Evolutionary conservation across 78 protist species (phyloP).

Genomic region (Dictyostelium brefeldianum): DNA sequence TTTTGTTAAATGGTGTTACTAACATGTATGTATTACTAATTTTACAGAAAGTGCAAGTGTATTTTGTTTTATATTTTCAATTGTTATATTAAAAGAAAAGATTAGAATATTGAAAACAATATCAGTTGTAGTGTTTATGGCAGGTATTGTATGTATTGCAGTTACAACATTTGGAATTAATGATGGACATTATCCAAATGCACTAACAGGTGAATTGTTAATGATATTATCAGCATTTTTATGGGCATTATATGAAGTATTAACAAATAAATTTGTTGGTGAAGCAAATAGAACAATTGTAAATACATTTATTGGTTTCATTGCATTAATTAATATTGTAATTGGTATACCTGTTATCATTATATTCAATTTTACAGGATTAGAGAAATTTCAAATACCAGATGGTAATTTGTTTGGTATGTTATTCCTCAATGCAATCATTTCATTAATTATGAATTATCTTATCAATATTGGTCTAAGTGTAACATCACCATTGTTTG

Average conservation of each 20-base stretch:
- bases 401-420: not conserved
- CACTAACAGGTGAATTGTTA: slow-evolving; percentile 41
- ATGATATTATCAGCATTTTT: slow-evolving; percentile 45
- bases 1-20: not conserved
- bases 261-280: slow-evolving; percentile 50
- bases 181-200: slow-evolving; percentile 5
- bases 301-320: slow-evolving; percentile 29
- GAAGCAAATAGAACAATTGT: slow-evolving; percentile 27
- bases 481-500: slow-evolving; percentile 52
- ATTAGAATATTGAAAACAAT: slow-evolving; percentile 22
- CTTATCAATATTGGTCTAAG: slow-evolving; percentile 41
- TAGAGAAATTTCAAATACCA: slow-evolving; percentile 23
- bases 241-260: slow-evolving; percentile 65
- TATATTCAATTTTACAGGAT: not conserved
- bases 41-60: slow-evolving; percentile 41
- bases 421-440: not conserved
- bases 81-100: slow-evolving; percentile 51
- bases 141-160: slow-evolving; percentile 45
- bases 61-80: slow-evolving; percentile 50
- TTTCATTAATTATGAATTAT: not conserved
- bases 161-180: not conserved
- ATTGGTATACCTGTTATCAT: slow-evolving; percentile 31
- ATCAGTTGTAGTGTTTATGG: slow-evolving; percentile 27
- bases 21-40: not conserved
- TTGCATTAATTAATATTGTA: not conserved